Base-by-base conservation (phyloP, 371 early-diverging fungal genomes). In the Apophysomyces ossiformis region DNA sequence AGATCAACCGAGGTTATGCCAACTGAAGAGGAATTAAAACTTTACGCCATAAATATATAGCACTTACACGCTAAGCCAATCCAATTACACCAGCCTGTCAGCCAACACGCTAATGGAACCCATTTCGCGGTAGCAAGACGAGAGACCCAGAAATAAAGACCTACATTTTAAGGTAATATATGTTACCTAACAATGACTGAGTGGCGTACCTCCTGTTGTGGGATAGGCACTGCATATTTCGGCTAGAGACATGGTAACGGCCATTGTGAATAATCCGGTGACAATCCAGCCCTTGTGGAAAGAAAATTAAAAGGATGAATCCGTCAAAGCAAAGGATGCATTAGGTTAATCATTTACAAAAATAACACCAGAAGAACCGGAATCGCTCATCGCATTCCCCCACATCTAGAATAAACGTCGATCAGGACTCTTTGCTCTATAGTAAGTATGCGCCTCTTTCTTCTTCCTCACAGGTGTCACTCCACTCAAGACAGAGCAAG, bases 161-260 rank as follows among this genome's bases (percentile, higher is more conserved):
- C 70, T 64, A 21, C 11, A 35, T 39, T 18, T 35, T 26, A 26
- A 26, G 32, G 32, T 26, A 26, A 26, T 26, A 26, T 26, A 26
- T 26, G 32, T 26, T 26, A 26, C 32, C 1, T 26, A 26, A 26
- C 26, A 26, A 26, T 26, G 32, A 26, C 32, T 1, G 26, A 26
- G 32, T 26, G 32, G 32, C 32, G 81, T 76, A 54, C 87, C 88
- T 57, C 92, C 90, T 7, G 89, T 85, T 32, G 89, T 89, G n/a
- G 90, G 90, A 72, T 81, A 90, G 13, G 91, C 85, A 59, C 83
- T 83, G 71, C 90, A 90, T 65, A 92, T 92, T 74, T 92, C 92
- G n/a, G 91, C 92, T 78, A 92, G 75, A 2, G 87, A 82, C 57
- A 88, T 71, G 35, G 87, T 90, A 36, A 90, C 84, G 16, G 84